These are phyloP conservation scores for Dinochytrium kinnereticum DNA, from an alignment of 371 early-diverging fungal species.

Conservation along the genomic window DNA sequence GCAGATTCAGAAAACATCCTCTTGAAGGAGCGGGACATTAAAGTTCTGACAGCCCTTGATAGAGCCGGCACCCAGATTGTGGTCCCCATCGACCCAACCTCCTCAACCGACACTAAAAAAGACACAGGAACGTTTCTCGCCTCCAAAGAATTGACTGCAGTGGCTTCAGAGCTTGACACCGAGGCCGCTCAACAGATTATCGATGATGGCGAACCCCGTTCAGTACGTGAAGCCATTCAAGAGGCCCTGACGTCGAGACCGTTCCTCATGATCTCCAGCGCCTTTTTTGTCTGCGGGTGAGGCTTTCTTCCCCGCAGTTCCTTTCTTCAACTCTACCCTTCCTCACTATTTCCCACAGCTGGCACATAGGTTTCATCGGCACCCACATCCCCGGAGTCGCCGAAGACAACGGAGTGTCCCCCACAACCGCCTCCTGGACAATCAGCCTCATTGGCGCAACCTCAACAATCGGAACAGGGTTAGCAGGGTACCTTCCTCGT, in stretches of 20 bases:
- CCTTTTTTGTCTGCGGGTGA: slow-evolving; percentile 22
- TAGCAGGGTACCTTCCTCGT: slow-evolving; percentile 18
- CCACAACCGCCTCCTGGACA: slow-evolving; percentile 10
- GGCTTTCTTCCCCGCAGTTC: too few species aligned
- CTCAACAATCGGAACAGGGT: slow-evolving; percentile 18
- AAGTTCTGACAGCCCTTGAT: background rate
- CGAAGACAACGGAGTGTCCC: slow-evolving; percentile 17
- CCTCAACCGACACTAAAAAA: background rate
- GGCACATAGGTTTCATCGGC: slow-evolving; percentile 27
- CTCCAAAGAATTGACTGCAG: background rate
- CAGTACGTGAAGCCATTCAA: slow-evolving; percentile 16
- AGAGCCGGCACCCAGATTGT: slow-evolving; percentile 3
- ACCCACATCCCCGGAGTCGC: slow-evolving; percentile 17
- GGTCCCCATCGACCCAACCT: background rate
- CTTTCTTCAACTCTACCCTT: background rate
- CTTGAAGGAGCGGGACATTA: slow-evolving; percentile 2
- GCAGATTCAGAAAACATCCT: background rate
- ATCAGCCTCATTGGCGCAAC: slow-evolving; percentile 23
- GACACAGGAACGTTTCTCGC: background rate
- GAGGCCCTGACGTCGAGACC: slow-evolving; percentile 17
- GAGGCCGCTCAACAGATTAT: background rate
- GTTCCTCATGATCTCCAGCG: slow-evolving; percentile 18
- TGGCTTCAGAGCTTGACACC: background rate
- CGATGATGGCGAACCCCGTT: background rate
- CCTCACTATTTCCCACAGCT: slow-evolving; percentile 1